Percentiles rank a stretch among this genome's conserved stretches.
Conservation (phyloP, 31 red algal genomes). For the Porphyra umbilicalis region DNA sequence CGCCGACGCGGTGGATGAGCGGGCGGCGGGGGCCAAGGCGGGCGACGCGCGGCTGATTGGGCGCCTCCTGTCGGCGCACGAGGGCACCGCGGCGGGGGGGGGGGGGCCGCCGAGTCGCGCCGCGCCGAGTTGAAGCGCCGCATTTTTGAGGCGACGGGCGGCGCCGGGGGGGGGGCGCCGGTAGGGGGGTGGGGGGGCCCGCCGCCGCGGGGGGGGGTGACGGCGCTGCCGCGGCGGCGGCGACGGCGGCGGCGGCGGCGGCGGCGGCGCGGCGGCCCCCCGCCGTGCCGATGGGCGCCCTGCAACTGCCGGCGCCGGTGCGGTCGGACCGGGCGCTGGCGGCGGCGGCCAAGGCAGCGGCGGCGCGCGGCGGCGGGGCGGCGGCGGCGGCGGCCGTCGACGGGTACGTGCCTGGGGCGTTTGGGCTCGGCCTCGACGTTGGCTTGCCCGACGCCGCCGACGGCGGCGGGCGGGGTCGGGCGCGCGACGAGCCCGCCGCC, state of each 20-base stretch:
- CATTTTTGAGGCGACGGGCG: background rate
- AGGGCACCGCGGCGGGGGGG: background rate
- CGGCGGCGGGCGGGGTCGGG: background rate
- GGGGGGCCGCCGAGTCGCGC: background rate
- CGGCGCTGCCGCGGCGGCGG: background rate
- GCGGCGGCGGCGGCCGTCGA: background rate
- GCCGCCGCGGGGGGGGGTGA: background rate
- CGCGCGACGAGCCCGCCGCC: too few relatives aligned
- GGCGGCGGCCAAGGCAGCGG: background rate
- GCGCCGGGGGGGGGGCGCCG: too few relatives aligned
- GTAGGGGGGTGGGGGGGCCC: background rate
- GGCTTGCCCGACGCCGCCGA: background rate
- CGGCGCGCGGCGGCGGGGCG: background rate
- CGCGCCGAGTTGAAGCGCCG: background rate
- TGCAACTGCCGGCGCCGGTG: background rate
- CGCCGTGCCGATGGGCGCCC: background rate
- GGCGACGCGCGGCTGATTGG: background rate
- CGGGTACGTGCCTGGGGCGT: background rate
- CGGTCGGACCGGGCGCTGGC: background rate
- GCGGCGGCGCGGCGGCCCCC: background rate
- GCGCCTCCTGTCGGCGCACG: background rate
- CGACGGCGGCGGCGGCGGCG: background rate
- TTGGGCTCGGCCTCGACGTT: background rate
- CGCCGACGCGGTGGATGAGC: conserved; percentile 50
- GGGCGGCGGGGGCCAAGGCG: background rate